Evolutionary conservation across 257 asterid species (phyloP), one percentile per base, ranked within the genome.

Genomic region (Cordia subcordata): DNA sequence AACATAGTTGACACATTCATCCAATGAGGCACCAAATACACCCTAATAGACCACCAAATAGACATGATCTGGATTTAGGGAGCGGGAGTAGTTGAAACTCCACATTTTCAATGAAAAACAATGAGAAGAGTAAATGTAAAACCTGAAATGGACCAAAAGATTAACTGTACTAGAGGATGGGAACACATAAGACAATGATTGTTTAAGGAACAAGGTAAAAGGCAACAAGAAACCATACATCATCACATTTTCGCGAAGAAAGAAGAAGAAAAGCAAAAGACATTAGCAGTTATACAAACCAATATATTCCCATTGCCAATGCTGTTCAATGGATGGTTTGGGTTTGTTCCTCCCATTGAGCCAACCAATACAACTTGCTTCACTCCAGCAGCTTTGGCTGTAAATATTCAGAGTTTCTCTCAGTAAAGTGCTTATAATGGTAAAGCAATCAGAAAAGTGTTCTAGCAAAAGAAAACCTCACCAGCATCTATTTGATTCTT

Each of bases 351-450:
- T 73, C 99, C 99, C 99, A 92, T 92, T 39, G 99, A 92, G 63
- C 99, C 96, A 58, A 92, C 87, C 79, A 92, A 71, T 60, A 92
- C 93, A 65, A 92, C 81, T 5, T 88, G 95, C 90, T 92, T 88
- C 75, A 88, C 96, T 57, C 96, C 96, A 60, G 93, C 94, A 72
- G 90, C 94, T 78, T 86, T 88, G 54, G 99, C 99, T 92, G 90
- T 69, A 69, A 19, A 58, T 8, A 42, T 42, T 23, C 14, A 57
- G 10, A 23, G 10, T 53, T 23, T 20, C 57, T 11, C 57, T 53
- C n/a, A 52, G 56, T 10, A 22, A 1, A 52, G 35, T 22, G 35
- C 56, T 52, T 23, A 20, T 8, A 52, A 51, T 17, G 12, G 14
- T 51, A 18, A 52, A 52, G 10, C 22, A 20, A 21, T 11, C 17